Percentiles rank a stretch among this genome's conserved stretches.
These are phyloP conservation scores for Nepenthes alata DNA, from an alignment of 179 eudicot species.

Conservation along the genomic window DNA sequence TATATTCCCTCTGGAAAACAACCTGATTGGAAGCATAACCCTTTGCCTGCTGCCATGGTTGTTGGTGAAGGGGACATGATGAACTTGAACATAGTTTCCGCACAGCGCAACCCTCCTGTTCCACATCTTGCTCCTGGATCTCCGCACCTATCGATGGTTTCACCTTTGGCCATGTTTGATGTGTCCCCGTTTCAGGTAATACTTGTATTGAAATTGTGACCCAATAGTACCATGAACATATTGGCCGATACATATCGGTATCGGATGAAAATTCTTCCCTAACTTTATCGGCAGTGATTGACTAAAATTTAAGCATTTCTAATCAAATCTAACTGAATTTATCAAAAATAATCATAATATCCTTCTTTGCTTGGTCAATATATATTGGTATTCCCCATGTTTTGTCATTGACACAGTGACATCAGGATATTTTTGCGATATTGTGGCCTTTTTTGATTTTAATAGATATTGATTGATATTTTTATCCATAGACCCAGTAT, in stretches of 20 bases:
- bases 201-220: not conserved
- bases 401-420: too few relatives aligned
- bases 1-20: constrained; percentile 87
- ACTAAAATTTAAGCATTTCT: too few relatives aligned
- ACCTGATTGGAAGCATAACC: constrained; percentile 85
- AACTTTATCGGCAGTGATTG: too few relatives aligned
- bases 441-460: too few relatives aligned
- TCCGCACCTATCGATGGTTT: constrained; percentile 57
- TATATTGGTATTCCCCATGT: not conserved
- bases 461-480: too few relatives aligned
- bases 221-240: too few relatives aligned
- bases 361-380: not conserved
- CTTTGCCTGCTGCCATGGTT: constrained; percentile 31
- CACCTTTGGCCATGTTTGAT: constrained; percentile 86
- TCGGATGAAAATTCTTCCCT: too few relatives aligned
- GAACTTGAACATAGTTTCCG: constrained; percentile 36
- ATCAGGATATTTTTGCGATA: too few relatives aligned
- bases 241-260: too few relatives aligned
- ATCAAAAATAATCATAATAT: too few relatives aligned
- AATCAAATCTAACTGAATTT: too few relatives aligned
- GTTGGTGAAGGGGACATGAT: constrained; percentile 48
- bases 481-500: too few relatives aligned
- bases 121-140: constrained; percentile 81
- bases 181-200: constrained; percentile 81
- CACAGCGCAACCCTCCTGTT: constrained; percentile 41